Conservation (phyloP, 2,329 filamentous ascomycete species). For the Botrytis fabae region DNA sequence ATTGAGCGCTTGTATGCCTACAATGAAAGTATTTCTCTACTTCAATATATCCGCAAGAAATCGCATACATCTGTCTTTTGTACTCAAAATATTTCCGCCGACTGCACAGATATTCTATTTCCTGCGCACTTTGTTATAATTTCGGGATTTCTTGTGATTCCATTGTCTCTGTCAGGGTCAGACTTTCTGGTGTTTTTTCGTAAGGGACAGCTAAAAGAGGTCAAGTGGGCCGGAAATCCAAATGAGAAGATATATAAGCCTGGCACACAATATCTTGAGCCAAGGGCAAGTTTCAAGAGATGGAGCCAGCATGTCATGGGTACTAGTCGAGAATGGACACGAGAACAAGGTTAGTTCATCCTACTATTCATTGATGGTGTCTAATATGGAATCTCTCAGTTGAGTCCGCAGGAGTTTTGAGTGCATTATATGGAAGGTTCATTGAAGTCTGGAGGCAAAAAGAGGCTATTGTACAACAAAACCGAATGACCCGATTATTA, state of each 20-base stretch:
- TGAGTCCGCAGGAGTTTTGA: slow-evolving; percentile 84
- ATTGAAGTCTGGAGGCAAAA: slow-evolving; percentile 94
- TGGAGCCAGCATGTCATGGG: slow-evolving; percentile 77
- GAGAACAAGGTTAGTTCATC: slow-evolving; percentile 59
- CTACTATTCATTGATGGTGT: rapidly evolving
- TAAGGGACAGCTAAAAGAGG: slow-evolving; percentile 70
- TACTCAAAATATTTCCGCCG: slow-evolving; percentile 71
- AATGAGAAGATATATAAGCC: slow-evolving; percentile 76
- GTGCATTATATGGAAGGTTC: slow-evolving; percentile 82
- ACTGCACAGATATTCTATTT: slow-evolving; percentile 81
- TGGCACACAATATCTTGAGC: slow-evolving; percentile 75
- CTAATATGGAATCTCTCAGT: slow-evolving; percentile 44
- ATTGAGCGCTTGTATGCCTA: slow-evolving; percentile 74
- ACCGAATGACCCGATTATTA: slow-evolving; percentile 74
- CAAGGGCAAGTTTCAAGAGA: slow-evolving; percentile 73
- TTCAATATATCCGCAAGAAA: slow-evolving; percentile 80
- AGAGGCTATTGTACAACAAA: slow-evolving; percentile 73
- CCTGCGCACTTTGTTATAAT: slow-evolving; percentile 77
- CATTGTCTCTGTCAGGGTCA: slow-evolving; percentile 70
- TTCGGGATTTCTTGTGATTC: slow-evolving; percentile 79
- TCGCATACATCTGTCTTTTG: slow-evolving; percentile 72
- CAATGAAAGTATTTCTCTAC: slow-evolving; percentile 78
- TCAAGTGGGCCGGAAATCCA: slow-evolving; percentile 80
- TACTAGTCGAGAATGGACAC: slow-evolving; percentile 83
- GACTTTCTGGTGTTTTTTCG: slow-evolving; percentile 94